Conservation (phyloP, 2,329 filamentous ascomycete genomes). For the Epichloe coenophiala region DNA sequence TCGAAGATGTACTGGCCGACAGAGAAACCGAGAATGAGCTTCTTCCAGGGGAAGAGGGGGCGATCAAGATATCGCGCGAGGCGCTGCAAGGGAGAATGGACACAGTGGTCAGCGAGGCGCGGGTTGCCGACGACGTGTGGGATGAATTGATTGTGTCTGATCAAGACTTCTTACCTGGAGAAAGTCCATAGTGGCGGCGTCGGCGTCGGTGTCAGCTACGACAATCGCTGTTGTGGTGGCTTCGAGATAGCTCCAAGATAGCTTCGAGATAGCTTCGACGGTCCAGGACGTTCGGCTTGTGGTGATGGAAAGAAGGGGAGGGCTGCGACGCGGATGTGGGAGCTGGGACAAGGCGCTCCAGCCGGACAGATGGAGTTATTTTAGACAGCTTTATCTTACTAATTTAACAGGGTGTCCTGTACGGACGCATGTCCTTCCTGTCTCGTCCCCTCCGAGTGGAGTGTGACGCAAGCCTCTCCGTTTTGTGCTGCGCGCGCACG, state of each 20-base stretch:
- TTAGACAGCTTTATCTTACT: no score
- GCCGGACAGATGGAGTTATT: no score
- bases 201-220: not conserved
- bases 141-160: no score
- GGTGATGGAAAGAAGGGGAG: not conserved
- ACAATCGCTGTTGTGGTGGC: not conserved
- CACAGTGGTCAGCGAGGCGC: not conserved
- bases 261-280: constrained; percentile 1
- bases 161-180: constrained; percentile 23
- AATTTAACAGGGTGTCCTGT: no score
- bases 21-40: constrained; percentile 87
- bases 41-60: constrained; percentile 94
- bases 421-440: not conserved
- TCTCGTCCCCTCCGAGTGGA: not conserved
- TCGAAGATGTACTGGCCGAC: constrained; percentile 85
- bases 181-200: constrained; percentile 25
- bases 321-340: not conserved
- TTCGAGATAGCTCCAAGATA: not conserved
- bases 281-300: not conserved
- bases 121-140: no score
- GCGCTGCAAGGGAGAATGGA: constrained; percentile 29
- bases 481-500: no score
- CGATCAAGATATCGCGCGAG: constrained; percentile 80
- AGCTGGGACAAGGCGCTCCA: no score
- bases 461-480: no score